phyloP scores from a whole-genome alignment of 169 alveolate genomes.

The Plasmodium inui region DNA sequence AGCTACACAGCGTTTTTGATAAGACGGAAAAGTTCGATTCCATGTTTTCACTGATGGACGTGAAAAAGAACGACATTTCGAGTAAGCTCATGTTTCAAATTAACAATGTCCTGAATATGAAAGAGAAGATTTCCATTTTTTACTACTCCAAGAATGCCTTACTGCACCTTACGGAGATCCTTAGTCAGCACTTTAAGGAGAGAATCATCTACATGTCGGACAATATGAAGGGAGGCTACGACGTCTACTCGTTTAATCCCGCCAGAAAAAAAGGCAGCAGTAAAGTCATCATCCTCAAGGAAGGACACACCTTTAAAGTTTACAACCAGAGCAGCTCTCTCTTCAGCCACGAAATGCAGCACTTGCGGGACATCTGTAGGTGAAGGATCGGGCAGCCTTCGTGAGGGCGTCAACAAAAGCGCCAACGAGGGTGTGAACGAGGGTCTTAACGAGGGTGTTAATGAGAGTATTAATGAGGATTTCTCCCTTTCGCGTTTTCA shows the following conservation, averaged over 20 bases:
- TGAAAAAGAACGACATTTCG: constrained; percentile 22
- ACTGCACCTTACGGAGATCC: constrained; percentile 39
- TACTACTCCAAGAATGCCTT: constrained; percentile 58
- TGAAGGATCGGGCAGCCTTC: neutral
- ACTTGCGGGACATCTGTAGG: constrained; percentile 31
- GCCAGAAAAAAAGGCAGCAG: neutral
- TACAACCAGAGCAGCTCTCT: constrained; percentile 1
- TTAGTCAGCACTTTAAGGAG: constrained; percentile 53
- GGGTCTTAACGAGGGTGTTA: too few species aligned
- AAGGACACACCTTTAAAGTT: constrained; percentile 20
- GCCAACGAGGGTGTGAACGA: too few species aligned
- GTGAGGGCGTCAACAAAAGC: neutral
- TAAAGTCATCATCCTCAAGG: constrained; percentile 28
- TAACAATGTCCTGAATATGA: constrained; percentile 21
- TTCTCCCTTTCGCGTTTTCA: neutral
- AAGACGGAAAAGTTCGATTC: constrained; percentile 9
- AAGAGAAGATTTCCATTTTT: constrained; percentile 42
- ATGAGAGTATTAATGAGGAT: neutral
- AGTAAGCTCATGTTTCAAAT: constrained; percentile 6
- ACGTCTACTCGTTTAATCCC: constrained; percentile 24
- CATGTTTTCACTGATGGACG: constrained; percentile 26
- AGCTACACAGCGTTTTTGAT: constrained; percentile 36
- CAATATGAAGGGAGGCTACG: constrained; percentile 23
- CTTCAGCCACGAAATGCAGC: constrained; percentile 14
- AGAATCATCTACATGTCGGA: constrained; percentile 34